Base-by-base conservation (phyloP, 2,329 filamentous ascomycete genomes). In the Septoria linicola region DNA sequence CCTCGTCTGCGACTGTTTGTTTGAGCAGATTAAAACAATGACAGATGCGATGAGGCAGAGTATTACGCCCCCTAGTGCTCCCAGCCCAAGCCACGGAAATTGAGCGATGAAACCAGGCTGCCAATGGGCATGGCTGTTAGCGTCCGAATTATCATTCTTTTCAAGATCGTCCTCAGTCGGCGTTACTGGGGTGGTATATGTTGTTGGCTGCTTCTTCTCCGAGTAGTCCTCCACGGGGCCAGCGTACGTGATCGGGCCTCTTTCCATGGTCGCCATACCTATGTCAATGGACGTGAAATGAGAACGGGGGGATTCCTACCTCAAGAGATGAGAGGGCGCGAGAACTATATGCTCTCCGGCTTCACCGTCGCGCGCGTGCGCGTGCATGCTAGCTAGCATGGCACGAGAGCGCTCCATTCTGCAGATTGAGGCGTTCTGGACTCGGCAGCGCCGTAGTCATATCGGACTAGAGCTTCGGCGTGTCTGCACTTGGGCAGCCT, bases 21-120 rank as follows among this genome's bases (percentile, higher is more conserved):
- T 35, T n/a, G 42, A 45, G 17, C 16, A 21, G 11, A 45, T 30
- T 8, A 45, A 17, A 13, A 45, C 42, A 10, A 45, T 30, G 14
- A 45, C 31, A 35, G 42, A 31, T 11, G 42, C 42, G 4, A 25
- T 17, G 17, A 45, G 21, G 30, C 42, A 45, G n/a, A 23, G 19
- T 8, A 45, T n/a, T 10, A 45, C 42, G 34, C 27, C 42, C 7
- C 27, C 31, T 3, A 45, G 19, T 7, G 42, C 27, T 34, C 42
- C 42, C 11, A 45, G 21, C 5, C 42, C 42, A 8, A 45, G 42
- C 42, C 42, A 45, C 8, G 42, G 42, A 36, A 45, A 45, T 14
- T 45, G 42, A n/a, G 42, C 30, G 19, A 45, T 21, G 17, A 45
- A 45, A 17, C 42, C 42, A 25, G 42, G 42, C 19, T 35, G 30